Conservation (phyloP, 2,329 filamentous ascomycete genomes). For the Fusarium ramigenum region DNA sequence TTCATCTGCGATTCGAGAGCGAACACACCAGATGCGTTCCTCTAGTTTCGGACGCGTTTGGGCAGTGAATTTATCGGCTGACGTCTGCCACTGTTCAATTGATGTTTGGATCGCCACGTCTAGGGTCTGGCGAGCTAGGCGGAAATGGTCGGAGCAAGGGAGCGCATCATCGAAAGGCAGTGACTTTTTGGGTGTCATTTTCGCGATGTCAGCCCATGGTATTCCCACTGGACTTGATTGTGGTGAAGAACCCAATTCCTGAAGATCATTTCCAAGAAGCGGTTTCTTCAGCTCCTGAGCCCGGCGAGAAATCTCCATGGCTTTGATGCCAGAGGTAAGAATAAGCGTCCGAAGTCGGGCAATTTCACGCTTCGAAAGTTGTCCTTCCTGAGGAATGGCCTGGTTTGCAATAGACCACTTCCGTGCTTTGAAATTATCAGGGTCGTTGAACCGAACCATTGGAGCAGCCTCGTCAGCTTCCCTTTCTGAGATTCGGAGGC, state of each 20-base stretch:
- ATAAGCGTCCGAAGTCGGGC: constrained; percentile 81
- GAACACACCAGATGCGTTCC: constrained; percentile 57
- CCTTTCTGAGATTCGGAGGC: constrained; percentile 47
- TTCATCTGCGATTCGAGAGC: constrained; percentile 60
- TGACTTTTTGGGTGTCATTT: constrained; percentile 50
- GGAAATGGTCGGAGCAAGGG: constrained; percentile 57
- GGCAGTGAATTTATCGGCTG: constrained; percentile 67
- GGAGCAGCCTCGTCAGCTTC: constrained; percentile 48
- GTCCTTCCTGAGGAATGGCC: constrained; percentile 47
- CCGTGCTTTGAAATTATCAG: constrained; percentile 44
- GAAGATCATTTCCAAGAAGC: constrained; percentile 37
- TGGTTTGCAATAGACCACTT: constrained; percentile 64
- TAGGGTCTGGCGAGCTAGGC: constrained; percentile 62
- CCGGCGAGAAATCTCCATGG: constrained; percentile 78
- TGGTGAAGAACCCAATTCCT: constrained; percentile 33
- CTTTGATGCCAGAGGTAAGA: constrained; percentile 88
- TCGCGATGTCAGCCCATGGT: constrained; percentile 56
- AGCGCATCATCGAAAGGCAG: constrained; percentile 49
- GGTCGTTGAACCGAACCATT: constrained; percentile 39
- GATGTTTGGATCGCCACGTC: constrained; percentile 57
- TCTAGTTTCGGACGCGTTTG: constrained; percentile 65
- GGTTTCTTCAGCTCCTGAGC: constrained; percentile 61
- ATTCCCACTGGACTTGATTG: constrained; percentile 37
- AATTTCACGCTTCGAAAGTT: constrained; percentile 75
- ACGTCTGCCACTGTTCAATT: constrained; percentile 65